Evolutionary conservation across 371 early-diverging fungal species (phyloP).

Genomic region (Mortierella sp.): DNA sequence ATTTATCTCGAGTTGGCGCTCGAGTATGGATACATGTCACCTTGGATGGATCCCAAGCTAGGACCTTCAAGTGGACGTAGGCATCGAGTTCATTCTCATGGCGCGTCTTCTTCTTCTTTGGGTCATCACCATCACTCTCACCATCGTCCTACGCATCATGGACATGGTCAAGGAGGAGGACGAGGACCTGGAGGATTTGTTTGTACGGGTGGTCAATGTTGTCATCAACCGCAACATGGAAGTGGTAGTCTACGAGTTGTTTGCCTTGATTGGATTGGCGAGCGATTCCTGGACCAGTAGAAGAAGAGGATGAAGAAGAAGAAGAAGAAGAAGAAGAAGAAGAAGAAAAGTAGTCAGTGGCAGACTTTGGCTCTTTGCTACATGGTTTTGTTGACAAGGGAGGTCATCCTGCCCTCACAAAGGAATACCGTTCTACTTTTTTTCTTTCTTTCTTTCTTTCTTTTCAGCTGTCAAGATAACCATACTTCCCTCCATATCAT

Average conservation of each 20-base stretch:
- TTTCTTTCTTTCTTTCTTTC: too few species aligned
- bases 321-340: too few species aligned
- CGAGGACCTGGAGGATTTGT: background rate
- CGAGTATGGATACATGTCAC: slow-evolving; percentile 30
- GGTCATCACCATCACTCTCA: background rate
- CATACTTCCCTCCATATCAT: too few species aligned
- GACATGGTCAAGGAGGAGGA: background rate
- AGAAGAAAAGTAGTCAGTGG: too few species aligned
- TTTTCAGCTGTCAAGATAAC: too few species aligned
- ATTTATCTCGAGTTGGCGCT: slow-evolving; percentile 35
- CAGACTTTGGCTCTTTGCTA: too few species aligned
- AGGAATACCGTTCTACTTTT: too few species aligned
- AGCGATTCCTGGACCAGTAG: background rate
- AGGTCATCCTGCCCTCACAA: too few species aligned
- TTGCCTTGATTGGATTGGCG: slow-evolving; percentile 15
- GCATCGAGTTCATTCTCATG: background rate
- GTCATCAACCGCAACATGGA: background rate
- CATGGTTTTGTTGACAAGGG: too few species aligned
- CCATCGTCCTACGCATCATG: background rate
- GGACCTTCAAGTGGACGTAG: background rate
- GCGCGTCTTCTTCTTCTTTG: too few species aligned
- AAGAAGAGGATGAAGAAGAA: background rate
- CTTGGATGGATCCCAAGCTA: background rate
- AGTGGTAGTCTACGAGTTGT: slow-evolving; percentile 7
- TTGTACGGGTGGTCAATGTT: background rate